Evolutionary conservation across 495 filamentous ascomycete genomes (phyloP), one percentile per base, ranked within the genome.

Genomic region (Hypoxylon lenormandii): DNA sequence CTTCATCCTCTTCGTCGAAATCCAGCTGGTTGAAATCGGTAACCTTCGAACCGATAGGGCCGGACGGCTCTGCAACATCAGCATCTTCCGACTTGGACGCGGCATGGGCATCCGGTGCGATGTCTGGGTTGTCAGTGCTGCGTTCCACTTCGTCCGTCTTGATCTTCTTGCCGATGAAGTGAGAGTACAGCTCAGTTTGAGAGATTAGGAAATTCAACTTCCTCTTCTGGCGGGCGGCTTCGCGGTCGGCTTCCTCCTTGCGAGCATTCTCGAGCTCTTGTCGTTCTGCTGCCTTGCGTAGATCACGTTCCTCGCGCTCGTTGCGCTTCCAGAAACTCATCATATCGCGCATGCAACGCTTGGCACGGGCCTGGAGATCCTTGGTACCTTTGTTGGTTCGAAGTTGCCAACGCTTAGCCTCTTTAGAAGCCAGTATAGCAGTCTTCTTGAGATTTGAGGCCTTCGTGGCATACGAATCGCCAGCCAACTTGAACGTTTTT

Each of bases 201-300:
- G 94, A 97, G 76, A 99, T 98, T 63, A 99, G 84, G 87, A 99
- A 99, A 82, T 99, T 97, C 66, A 99, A 91, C 80, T 99, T 99
- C 69, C 95, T 88, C 84, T 94, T 95, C 81, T 99, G 95, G 61
- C 95, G 89, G 68, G 96, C 97, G 8, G 95, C 92, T 83, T 99
- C 95, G 60, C 95, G 93, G 60, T 97, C 94, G 1, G 94, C 94
- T 79, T 99, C 95, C 52, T 92, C 94, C 80, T 93, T 96, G 80
- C 94, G 94, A 21, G 95, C 94, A 68, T 94, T 94, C 75, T 99
- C 95, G 16, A 98, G 87, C 79, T 98, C 96, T 78, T 97, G 94
- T 75, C 90, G 92, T 82, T 99, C 95, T 12, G 95, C 96, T 47
- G 92, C 87, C 76, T 96, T 96, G 51, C 95, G 89, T 60, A 96